Conservation (phyloP, 805 yeast genomes). For the Starmerella powellii region DNA sequence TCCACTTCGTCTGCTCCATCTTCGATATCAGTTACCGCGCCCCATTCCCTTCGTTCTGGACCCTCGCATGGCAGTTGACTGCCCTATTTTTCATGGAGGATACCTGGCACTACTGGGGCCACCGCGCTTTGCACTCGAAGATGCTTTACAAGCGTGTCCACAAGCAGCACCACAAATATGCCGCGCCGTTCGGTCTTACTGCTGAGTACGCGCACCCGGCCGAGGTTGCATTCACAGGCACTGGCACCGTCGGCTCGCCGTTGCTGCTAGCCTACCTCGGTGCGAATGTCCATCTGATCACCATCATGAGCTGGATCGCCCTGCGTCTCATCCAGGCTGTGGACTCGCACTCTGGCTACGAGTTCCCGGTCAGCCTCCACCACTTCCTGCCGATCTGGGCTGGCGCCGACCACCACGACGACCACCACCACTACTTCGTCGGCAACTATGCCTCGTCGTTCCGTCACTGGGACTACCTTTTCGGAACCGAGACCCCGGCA, state of each 20-base stretch:
- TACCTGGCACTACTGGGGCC: conserved; percentile 95
- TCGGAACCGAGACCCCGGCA: conserved; percentile 63
- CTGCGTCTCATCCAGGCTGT: conserved; percentile 90
- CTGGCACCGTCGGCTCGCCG: conserved; percentile 95
- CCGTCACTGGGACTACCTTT: conserved; percentile 87
- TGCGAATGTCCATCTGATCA: conserved; percentile 69
- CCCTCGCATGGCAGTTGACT: conserved; percentile 53
- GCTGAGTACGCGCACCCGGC: conserved; percentile 97
- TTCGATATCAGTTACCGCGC: conserved; percentile 68
- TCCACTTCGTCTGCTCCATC: conserved; percentile 80
- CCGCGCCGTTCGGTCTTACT: conserved; percentile 94
- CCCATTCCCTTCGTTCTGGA: conserved; percentile 65
- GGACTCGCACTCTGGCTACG: conserved; percentile 96
- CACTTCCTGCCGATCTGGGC: conserved; percentile 94
- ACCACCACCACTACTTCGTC: conserved; percentile 89
- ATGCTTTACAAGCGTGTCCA: conserved; percentile 88
- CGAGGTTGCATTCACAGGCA: conserved; percentile 80
- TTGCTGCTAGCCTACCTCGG: conserved; percentile 68
- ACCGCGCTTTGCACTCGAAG: conserved; percentile 68
- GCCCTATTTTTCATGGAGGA: conserved; percentile 81
- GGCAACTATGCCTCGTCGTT: conserved; percentile 92
- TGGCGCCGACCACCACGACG: conserved; percentile 96
- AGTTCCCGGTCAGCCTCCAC: conserved; percentile 92
- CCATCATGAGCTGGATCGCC: conserved; percentile 80
- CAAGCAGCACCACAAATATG: conserved; percentile 95